phyloP scores from a whole-genome alignment of 345 rosid genomes.

The Lepidium sativum region DNA sequence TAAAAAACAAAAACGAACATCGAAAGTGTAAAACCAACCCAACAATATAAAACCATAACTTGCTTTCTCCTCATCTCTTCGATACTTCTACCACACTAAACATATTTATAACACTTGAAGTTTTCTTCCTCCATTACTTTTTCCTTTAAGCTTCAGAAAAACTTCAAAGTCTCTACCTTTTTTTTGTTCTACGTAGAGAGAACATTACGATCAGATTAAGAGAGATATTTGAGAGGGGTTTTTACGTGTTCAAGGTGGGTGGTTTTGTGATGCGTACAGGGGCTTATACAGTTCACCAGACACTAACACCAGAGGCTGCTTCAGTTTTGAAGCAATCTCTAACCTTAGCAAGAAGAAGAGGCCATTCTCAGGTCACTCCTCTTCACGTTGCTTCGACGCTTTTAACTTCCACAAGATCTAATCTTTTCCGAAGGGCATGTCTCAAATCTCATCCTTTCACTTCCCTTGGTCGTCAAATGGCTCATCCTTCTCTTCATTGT shows the following conservation, averaged over 20 bases:
- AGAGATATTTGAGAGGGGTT: constrained; percentile 1
- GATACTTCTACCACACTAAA: constrained; percentile 16
- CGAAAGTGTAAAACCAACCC: constrained; percentile 28
- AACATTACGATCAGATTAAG: background rate
- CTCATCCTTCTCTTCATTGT: constrained; percentile 59
- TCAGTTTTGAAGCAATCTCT: constrained; percentile 92
- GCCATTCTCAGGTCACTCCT: constrained; percentile 96
- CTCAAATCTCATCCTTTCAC: constrained; percentile 50
- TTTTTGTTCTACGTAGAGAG: constrained; percentile 3
- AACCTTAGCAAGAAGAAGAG: constrained; percentile 72
- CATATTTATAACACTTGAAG: constrained; percentile 6
- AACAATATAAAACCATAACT: constrained; percentile 29
- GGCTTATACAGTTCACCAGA: constrained; percentile 85
- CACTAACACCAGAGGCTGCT: constrained; percentile 98
- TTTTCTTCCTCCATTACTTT: background rate
- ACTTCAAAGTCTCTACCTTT: constrained; percentile 1
- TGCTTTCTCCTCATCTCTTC: constrained; percentile 15
- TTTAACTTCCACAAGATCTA: constrained; percentile 40
- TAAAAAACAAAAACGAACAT: constrained; percentile 1
- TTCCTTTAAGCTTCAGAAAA: background rate
- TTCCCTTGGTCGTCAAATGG: constrained; percentile 23
- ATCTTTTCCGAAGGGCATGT: constrained; percentile 55
- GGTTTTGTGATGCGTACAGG: constrained; percentile 89
- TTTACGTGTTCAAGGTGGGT: constrained; percentile 35
- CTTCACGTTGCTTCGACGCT: constrained; percentile 72